These are phyloP conservation scores for Vigna nakashimae DNA, from an alignment of 306 rosid genomes.

Conservation along the genomic window DNA sequence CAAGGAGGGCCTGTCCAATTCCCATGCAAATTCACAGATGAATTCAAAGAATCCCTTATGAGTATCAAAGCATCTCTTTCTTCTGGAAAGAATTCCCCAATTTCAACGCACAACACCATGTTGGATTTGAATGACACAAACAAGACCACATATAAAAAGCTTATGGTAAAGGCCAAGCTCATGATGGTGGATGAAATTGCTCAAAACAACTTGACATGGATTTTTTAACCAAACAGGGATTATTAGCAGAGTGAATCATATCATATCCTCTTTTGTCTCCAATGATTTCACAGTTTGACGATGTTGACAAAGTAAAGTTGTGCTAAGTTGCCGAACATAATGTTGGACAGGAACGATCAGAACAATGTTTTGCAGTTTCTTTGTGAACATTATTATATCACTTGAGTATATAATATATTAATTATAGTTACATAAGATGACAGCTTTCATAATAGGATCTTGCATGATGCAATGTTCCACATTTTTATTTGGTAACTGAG, in stretches of 20 bases:
- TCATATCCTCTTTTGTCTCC: slow-evolving; percentile 32
- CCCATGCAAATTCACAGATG: slow-evolving; percentile 56
- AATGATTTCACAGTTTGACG: slow-evolving; percentile 45
- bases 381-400: slow-evolving; percentile 31
- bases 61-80: slow-evolving; percentile 68
- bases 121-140: slow-evolving; percentile 36
- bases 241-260: slow-evolving; percentile 4
- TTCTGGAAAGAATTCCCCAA: slow-evolving; percentile 48
- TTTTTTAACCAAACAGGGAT: slow-evolving; percentile 26
- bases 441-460: slow-evolving; percentile 44
- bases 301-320: slow-evolving; percentile 52
- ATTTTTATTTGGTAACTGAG: slow-evolving; percentile 34
- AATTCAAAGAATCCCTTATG: slow-evolving; percentile 62
- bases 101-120: slow-evolving; percentile 32
- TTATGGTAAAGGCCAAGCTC: slow-evolving; percentile 33
- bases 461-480: slow-evolving; percentile 26
- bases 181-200: slow-evolving; percentile 42
- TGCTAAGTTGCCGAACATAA: slow-evolving; percentile 17
- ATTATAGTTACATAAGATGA: slow-evolving; percentile 39
- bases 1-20: slow-evolving; percentile 89
- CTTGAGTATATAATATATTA: neutral
- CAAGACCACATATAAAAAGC: slow-evolving; percentile 22
- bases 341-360: slow-evolving; percentile 42
- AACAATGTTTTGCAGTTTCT: slow-evolving; percentile 41
- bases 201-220: slow-evolving; percentile 32